Conservation (phyloP, 768 basidiomycete species). For the Crucibulum laeve region DNA sequence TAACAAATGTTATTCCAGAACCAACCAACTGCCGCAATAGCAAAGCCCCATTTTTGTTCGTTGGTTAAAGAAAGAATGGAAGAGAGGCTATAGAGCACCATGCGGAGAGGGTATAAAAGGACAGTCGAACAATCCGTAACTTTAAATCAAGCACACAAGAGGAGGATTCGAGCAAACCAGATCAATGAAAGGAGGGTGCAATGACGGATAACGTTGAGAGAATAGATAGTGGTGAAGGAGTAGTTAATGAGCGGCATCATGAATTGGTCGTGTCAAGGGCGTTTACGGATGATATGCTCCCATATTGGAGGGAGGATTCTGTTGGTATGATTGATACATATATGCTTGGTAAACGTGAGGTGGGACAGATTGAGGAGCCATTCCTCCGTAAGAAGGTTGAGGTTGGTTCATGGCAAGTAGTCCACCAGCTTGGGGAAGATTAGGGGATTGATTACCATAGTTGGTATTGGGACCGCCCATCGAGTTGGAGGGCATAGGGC, state of each 20-base stretch:
- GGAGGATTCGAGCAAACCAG: constrained; percentile 24
- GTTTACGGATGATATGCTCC: constrained; percentile 68
- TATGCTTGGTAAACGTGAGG: constrained; percentile 75
- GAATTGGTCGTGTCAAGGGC: constrained; percentile 31
- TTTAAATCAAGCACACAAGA: constrained; percentile 31
- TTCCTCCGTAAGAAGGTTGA: constrained; percentile 59
- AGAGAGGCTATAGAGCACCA: constrained; percentile 26
- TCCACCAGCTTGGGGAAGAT: constrained; percentile 48
- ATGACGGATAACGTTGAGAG: constrained; percentile 15
- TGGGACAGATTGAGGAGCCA: constrained; percentile 55
- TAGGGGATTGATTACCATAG: constrained; percentile 62
- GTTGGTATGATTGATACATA: constrained; percentile 83
- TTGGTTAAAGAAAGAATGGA: constrained; percentile 24
- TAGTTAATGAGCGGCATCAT: constrained; percentile 37
- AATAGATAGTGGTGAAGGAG: constrained; percentile 19
- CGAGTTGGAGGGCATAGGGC: constrained; percentile 32
- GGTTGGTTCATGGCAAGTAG: constrained; percentile 64
- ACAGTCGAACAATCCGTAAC: constrained; percentile 23
- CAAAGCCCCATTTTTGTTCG: constrained; percentile 17
- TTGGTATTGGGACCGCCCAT: constrained; percentile 38
- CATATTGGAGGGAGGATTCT: constrained; percentile 68
- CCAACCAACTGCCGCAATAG: constrained; percentile 21
- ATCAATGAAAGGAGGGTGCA: constrained; percentile 20
- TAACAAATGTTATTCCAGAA: constrained; percentile 32
- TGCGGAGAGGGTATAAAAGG: constrained; percentile 28